Percentiles rank a stretch among this genome's conserved stretches.
Conservation (phyloP, 495 filamentous ascomycete species). For the Haplographium delicatum region DNA sequence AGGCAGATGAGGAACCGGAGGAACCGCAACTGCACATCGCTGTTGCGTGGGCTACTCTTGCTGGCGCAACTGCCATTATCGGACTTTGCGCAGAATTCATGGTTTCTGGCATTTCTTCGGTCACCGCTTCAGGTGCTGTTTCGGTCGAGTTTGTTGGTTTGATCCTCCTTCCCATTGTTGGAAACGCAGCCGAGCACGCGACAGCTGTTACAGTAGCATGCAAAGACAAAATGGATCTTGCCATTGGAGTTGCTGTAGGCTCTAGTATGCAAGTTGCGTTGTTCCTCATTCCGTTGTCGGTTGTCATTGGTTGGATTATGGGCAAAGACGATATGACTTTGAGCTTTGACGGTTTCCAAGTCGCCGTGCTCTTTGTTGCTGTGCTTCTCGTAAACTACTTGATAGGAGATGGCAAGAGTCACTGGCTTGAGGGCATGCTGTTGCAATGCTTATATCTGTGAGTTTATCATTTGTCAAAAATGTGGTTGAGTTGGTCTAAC, state of each 20-base stretch:
- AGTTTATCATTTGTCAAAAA: slow-evolving; percentile 23
- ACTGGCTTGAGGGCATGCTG: slow-evolving; percentile 71
- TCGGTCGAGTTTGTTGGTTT: slow-evolving; percentile 76
- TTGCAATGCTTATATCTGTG: slow-evolving; percentile 62
- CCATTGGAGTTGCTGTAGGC: slow-evolving; percentile 79
- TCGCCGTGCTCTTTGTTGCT: slow-evolving; percentile 71
- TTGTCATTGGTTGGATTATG: slow-evolving; percentile 79
- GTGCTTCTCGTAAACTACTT: slow-evolving; percentile 75
- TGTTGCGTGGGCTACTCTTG: slow-evolving; percentile 67
- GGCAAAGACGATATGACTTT: slow-evolving; percentile 64
- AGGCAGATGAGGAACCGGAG: slow-evolving; percentile 46
- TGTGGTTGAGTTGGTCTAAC: not conserved
- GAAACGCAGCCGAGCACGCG: slow-evolving; percentile 83
- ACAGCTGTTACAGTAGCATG: slow-evolving; percentile 80
- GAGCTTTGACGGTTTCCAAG: slow-evolving; percentile 76
- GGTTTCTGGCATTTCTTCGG: slow-evolving; percentile 69
- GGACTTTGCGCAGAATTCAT: slow-evolving; percentile 89
- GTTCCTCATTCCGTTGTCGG: slow-evolving; percentile 69
- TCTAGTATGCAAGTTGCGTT: slow-evolving; percentile 85
- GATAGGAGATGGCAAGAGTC: slow-evolving; percentile 57
- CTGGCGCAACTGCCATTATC: slow-evolving; percentile 69
- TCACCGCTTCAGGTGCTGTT: slow-evolving; percentile 53
- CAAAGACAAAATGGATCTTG: slow-evolving; percentile 89
- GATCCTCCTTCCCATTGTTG: slow-evolving; percentile 84
- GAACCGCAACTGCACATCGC: slow-evolving; percentile 63